phyloP scores from a whole-genome alignment of 805 yeast genomes.

The Saturnispora galanensis region DNA sequence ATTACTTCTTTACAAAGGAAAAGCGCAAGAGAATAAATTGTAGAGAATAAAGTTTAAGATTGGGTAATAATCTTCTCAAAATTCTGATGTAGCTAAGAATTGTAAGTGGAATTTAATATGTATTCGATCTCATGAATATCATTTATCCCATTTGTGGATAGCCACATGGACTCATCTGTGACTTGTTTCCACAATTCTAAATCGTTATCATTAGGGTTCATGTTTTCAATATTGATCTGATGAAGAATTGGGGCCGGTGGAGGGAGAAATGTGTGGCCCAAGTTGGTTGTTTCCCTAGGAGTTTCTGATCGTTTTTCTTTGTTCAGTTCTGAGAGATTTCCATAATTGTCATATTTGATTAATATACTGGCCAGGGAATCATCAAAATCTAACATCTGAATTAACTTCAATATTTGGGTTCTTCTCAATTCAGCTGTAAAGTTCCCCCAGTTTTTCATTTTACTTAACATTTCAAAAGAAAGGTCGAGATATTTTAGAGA shows the following conservation, averaged over 20 bases:
- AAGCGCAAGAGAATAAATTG: no score
- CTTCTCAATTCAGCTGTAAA: slow-evolving; percentile 71
- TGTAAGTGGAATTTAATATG: no score
- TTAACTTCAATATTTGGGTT: slow-evolving; percentile 57
- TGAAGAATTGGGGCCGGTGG: slow-evolving; percentile 24
- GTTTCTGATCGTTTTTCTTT: no score
- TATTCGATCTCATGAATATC: background rate
- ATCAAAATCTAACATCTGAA: slow-evolving; percentile 58
- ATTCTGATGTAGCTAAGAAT: no score
- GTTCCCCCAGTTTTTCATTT: slow-evolving; percentile 69
- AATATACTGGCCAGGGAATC: slow-evolving; percentile 42
- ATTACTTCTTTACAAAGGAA: no score
- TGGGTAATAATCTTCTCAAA: no score
- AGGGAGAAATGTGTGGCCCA: slow-evolving; percentile 18
- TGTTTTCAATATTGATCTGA: slow-evolving; percentile 27
- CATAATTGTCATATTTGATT: no score
- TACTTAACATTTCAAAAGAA: slow-evolving; percentile 57
- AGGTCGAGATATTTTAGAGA: slow-evolving; percentile 65
- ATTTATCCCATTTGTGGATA: slow-evolving; percentile 25
- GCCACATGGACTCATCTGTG: slow-evolving; percentile 70
- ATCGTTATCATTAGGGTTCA: slow-evolving; percentile 32
- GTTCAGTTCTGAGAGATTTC: no score
- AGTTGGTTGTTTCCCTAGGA: no score
- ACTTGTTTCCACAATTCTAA: slow-evolving; percentile 66
- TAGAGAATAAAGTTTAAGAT: no score